A percentile compares a stretch with the other conserved stretches of the same genome.
phyloP scores from a whole-genome alignment of 176 grass and related monocot genomes.

The Alopecurus myosuroides region DNA sequence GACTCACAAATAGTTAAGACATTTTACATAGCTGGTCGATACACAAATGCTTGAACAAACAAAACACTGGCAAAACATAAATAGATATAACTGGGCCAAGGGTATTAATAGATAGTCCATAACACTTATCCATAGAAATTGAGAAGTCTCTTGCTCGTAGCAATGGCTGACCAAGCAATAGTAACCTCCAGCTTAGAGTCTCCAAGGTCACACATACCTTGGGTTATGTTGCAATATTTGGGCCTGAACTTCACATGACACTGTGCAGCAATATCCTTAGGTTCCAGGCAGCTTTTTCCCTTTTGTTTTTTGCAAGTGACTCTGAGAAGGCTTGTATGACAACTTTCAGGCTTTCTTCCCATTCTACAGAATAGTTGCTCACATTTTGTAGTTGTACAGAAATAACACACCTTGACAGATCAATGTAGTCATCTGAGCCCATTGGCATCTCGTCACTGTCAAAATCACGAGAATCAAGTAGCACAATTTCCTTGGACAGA shows the following conservation, averaged over 20 bases:
- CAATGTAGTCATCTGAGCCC: not conserved
- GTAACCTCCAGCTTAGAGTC: not conserved
- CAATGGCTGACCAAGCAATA: conserved; percentile 1
- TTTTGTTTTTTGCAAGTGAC: not conserved
- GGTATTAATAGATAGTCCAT: too few relatives aligned
- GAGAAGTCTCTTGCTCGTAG: not conserved
- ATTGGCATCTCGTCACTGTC: not conserved
- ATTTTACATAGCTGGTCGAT: not conserved
- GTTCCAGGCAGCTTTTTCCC: not conserved
- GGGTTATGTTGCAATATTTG: not conserved
- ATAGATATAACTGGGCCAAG: not conserved
- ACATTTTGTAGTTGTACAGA: not conserved
- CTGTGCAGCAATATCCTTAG: not conserved
- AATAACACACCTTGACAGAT: not conserved
- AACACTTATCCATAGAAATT: not conserved
- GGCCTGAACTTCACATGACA: not conserved
- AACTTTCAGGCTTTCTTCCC: not conserved
- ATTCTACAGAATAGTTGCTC: too few relatives aligned
- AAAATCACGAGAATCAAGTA: not conserved
- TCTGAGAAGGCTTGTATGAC: not conserved
- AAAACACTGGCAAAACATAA: not conserved
- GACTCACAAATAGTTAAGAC: not conserved
- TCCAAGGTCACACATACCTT: not conserved
- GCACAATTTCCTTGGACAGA: not conserved
- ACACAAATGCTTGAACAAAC: not conserved